Conservation (phyloP, 2,329 filamentous ascomycete genomes). For the Didymella segeticola region DNA sequence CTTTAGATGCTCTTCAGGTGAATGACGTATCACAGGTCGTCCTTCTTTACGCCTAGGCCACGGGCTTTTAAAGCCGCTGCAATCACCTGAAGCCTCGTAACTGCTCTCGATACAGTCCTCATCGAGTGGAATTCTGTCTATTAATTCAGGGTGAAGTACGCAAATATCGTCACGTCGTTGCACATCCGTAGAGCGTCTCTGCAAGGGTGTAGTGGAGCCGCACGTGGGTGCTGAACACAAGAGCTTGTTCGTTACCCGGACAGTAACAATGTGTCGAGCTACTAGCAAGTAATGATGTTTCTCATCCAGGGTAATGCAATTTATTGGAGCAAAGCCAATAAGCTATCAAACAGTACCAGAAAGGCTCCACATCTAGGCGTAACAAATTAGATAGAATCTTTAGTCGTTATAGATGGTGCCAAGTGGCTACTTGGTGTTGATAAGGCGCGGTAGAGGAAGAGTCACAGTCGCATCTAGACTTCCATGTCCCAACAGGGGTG, state of each 20-base stretch:
- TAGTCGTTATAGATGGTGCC: background rate
- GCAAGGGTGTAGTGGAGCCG: background rate
- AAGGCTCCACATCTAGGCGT: no score
- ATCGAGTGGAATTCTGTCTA: background rate
- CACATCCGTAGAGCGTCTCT: background rate
- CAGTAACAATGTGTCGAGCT: background rate
- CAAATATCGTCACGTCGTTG: background rate
- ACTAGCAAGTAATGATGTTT: background rate
- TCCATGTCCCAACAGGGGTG: background rate
- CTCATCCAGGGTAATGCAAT: no score
- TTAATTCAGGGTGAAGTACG: background rate
- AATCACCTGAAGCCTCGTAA: background rate
- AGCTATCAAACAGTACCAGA: no score
- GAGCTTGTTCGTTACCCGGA: background rate
- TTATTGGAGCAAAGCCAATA: no score
- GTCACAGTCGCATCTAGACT: no score
- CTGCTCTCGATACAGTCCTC: background rate
- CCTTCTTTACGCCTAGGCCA: background rate
- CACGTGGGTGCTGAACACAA: background rate
- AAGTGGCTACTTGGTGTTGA: background rate
- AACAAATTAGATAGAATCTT: no score
- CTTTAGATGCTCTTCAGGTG: background rate
- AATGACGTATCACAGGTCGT: background rate
- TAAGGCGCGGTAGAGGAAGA: no score
- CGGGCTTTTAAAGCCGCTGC: background rate